Percentiles rank a stretch among this genome's conserved stretches.
Conservation (phyloP, 1,284 basidiomycete species). For the Malassezia furfur region DNA sequence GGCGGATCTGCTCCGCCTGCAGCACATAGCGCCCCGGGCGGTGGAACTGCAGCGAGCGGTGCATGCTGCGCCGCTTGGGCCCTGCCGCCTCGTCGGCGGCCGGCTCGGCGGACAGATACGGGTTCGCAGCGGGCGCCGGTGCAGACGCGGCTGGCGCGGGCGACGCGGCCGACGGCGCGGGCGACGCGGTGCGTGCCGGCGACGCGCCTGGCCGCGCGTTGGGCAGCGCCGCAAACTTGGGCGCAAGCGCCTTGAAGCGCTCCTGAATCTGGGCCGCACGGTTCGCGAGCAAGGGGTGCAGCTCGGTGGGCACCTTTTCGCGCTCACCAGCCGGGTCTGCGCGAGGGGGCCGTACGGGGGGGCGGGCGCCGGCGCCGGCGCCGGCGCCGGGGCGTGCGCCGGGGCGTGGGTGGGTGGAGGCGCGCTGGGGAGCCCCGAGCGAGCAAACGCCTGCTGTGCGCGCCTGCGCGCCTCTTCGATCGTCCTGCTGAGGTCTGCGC, state of each 20-base stretch:
- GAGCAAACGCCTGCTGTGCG: conserved; percentile 11
- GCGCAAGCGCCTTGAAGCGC: conserved; percentile 8
- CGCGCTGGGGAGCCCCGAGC: conserved; percentile 8
- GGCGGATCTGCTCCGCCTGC: conserved; percentile 37
- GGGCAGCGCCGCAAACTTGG: conserved; percentile 15
- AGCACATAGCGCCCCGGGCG: conserved; percentile 37
- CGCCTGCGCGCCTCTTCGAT: conserved; percentile 18
- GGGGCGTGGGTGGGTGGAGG: background rate
- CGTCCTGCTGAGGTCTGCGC: conserved; percentile 3
- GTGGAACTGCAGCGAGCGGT: conserved; percentile 37
- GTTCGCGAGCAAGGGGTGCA: conserved; percentile 34
- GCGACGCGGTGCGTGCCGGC: background rate
- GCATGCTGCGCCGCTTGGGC: conserved; percentile 32
- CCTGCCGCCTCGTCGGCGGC: conserved; percentile 13
- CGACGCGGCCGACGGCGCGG: background rate
- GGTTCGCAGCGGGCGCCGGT: conserved; percentile 17
- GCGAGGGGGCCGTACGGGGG: background rate
- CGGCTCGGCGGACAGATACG: conserved; percentile 22
- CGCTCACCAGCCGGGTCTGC: background rate
- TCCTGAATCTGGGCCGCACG: conserved; percentile 15
- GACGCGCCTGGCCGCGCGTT: background rate
- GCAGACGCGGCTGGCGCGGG: background rate
- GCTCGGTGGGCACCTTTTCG: conserved; percentile 21
- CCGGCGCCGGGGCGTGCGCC: background rate
- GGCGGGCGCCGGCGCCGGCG: background rate